These are phyloP conservation scores for Ustilago lituana DNA, from an alignment of 1,284 basidiomycete genomes.

Conservation along the genomic window DNA sequence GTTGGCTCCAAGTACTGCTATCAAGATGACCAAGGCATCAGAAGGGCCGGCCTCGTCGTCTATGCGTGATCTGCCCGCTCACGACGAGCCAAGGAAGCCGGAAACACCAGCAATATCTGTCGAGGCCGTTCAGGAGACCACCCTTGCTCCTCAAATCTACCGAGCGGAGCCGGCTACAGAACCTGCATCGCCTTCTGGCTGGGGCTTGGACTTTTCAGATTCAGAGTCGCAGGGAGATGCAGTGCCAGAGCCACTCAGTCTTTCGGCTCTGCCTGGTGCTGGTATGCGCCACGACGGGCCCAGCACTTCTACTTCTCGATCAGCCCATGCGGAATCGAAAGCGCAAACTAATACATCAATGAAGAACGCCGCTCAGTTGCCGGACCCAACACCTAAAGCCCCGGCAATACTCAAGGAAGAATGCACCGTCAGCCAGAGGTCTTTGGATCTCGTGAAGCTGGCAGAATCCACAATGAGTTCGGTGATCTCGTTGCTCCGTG, in stretches of 20 bases:
- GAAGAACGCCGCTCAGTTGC: neutral
- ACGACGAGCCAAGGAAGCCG: neutral
- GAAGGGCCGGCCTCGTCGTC: neutral
- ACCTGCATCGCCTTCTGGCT: slow-evolving; percentile 19
- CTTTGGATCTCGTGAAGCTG: slow-evolving; percentile 36
- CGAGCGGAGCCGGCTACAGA: neutral
- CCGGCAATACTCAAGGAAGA: slow-evolving; percentile 19
- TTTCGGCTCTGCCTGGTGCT: no score
- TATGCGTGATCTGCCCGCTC: neutral
- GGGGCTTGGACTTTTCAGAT: slow-evolving; percentile 28
- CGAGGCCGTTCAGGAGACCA: no score
- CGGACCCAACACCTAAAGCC: neutral
- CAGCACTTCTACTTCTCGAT: slow-evolving; percentile 1
- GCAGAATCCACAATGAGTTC: slow-evolving; percentile 26
- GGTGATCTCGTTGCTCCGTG: slow-evolving; percentile 17
- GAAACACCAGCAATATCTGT: no score
- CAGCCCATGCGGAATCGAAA: neutral
- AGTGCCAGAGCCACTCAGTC: no score
- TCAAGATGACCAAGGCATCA: neutral
- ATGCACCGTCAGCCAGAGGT: slow-evolving; percentile 50
- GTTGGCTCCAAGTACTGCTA: slow-evolving; percentile 3
- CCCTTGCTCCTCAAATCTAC: neutral
- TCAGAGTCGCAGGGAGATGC: slow-evolving; percentile 7
- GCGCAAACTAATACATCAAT: neutral
- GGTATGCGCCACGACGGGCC: no score